A percentile compares a stretch with the other conserved stretches of the same genome.
These are phyloP conservation scores for Saccharomyces paradoxus DNA, from an alignment of 805 yeast species.

Conservation along the genomic window DNA sequence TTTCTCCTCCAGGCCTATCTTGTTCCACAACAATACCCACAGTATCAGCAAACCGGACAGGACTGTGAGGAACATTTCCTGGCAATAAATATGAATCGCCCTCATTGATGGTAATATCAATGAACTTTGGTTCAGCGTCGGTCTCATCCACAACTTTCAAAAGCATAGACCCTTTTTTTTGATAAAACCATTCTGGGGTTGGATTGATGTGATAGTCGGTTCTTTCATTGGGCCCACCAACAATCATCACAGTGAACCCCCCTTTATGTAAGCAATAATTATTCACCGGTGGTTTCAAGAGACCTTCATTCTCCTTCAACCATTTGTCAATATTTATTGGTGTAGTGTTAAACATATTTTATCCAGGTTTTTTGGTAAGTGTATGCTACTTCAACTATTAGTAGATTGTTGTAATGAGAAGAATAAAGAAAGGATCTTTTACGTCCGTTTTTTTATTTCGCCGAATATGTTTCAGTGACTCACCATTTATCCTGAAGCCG, in stretches of 20 bases:
- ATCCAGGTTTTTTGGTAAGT: background rate
- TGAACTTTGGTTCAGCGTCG: conserved; percentile 50
- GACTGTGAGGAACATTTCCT: conserved; percentile 79
- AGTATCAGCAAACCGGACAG: conserved; percentile 77
- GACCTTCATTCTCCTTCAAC: conserved; percentile 67
- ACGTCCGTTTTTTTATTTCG: background rate
- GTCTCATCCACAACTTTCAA: conserved; percentile 62
- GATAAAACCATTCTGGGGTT: conserved; percentile 90
- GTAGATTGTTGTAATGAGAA: background rate
- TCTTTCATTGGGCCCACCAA: conserved; percentile 92
- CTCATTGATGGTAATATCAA: conserved; percentile 66
- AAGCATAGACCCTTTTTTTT: conserved; percentile 79
- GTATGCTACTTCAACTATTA: background rate
- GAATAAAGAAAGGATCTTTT: conserved; percentile 2
- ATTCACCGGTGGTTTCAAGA: conserved; percentile 86
- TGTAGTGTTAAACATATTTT: conserved; percentile 17
- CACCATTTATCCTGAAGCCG: background rate
- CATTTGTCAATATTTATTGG: conserved; percentile 77
- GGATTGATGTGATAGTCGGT: conserved; percentile 91
- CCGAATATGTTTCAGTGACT: background rate
- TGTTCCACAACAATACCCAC: conserved; percentile 90
- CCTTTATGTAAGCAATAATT: conserved; percentile 85
- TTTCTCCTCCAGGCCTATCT: conserved; percentile 65
- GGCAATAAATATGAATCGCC: conserved; percentile 88
- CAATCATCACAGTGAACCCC: conserved; percentile 90